Base-by-base conservation (phyloP, 208 protist genomes). In the Crithidia acanthocephali region DNA sequence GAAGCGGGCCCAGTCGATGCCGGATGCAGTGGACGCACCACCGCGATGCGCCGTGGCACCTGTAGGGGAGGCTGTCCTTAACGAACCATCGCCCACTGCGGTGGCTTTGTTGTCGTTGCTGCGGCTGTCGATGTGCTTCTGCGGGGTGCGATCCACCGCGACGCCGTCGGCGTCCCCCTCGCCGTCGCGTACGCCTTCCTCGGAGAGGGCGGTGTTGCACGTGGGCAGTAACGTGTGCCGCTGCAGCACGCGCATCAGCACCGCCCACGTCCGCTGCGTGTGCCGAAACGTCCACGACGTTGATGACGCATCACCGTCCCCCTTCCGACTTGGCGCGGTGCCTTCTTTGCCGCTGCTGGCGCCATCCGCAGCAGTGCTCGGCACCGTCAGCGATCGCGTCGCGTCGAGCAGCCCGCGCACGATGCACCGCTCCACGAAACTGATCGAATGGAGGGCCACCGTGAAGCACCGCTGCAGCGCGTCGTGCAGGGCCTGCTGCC, bases 391-490 rank as follows among this genome's bases (percentile, higher is more conserved):
- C 25, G 71, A 47, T 33, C 28, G 71, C 9, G 47, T 25, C 23
- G 63, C 3, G 64, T 10, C 11, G 50, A 72, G 6, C 0, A 72
- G 51, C 0, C 72, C 72, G 20, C 23, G 65, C n/a, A 47, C 13
- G 4, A 72, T 4, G 42, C 72, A 78, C 1, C n/a, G 10, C 9
- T 78, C 66, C 4, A 78, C 33, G 20, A 78, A 67, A 22, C 25
- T 30, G 2, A 72, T 32, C 45, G 65, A 56, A 7, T 72, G 50
- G 51, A 78, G 32, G 20, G 72, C 72, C 11, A 78, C 65, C 15
- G 72, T 63, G 27, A 72, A 68, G 45, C 72, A 78, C 22, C 72
- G 51, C 44, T 78, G 59, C 55, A 78, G 65, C 2, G 72, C 72
- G 0, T 47, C 65, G 18, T 53, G 40, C 45, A 78, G 33, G 6